Evolutionary conservation across 768 basidiomycete species (phyloP).

Genomic region (Symmetrospora coprosmae): DNA sequence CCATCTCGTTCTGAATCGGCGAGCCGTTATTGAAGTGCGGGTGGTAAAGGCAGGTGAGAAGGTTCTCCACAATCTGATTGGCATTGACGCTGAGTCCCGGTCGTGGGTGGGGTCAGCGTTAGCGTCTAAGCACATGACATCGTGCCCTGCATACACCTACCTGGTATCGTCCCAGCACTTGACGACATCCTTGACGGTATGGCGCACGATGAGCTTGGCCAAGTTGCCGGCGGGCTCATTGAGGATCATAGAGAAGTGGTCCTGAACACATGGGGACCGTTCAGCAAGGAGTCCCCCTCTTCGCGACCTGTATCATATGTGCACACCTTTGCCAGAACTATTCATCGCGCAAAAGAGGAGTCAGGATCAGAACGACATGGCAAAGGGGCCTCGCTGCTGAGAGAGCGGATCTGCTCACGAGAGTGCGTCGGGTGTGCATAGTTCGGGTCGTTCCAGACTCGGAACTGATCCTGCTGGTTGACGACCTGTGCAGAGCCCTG

Average conservation of each 20-base stretch:
- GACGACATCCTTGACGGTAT: constrained; percentile 39
- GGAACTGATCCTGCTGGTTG: constrained; percentile 18
- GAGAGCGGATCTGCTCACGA: too few species aligned
- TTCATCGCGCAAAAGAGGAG: too few species aligned
- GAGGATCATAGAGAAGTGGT: constrained; percentile 15
- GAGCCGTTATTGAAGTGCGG: constrained; percentile 63
- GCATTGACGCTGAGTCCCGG: not conserved
- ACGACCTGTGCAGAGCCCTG: constrained; percentile 52
- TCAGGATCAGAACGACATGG: too few species aligned
- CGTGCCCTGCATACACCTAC: too few species aligned
- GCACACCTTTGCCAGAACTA: constrained; percentile 20
- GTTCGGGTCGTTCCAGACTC: constrained; percentile 65
- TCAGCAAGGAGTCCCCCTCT: too few species aligned
- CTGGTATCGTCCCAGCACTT: constrained; percentile 40
- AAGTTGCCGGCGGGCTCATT: constrained; percentile 37
- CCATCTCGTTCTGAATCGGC: constrained; percentile 62
- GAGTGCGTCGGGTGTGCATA: constrained; percentile 41
- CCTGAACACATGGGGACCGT: too few species aligned
- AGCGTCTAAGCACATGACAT: too few species aligned
- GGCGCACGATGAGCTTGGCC: constrained; percentile 37
- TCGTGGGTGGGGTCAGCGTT: too few species aligned
- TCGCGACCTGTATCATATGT: too few species aligned
- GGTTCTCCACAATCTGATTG: constrained; percentile 6
- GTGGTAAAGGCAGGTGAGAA: constrained; percentile 63
- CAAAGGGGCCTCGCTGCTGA: too few species aligned